Evolutionary conservation across 345 rosid genomes (phyloP).

Genomic region (Heritiera littoralis): DNA sequence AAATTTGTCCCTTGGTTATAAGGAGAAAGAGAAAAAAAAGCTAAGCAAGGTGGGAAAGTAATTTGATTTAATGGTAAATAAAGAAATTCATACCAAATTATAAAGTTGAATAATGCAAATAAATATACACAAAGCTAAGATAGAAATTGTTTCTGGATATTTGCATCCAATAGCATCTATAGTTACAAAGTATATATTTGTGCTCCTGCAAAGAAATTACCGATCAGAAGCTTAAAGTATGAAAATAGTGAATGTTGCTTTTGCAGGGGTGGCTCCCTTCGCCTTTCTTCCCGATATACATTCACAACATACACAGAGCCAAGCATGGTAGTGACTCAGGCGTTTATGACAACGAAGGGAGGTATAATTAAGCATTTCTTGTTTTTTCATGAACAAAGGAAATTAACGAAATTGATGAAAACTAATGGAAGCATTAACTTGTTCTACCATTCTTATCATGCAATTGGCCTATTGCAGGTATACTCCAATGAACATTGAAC

Average conservation of each 20-base stretch:
- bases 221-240: background rate
- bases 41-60: too few species aligned
- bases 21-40: too few species aligned
- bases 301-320: conserved; percentile 69
- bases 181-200: background rate
- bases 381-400: background rate
- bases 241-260: background rate
- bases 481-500: conserved; percentile 57
- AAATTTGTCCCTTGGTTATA: too few species aligned
- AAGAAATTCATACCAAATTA: background rate
- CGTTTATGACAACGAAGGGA: conserved; percentile 75
- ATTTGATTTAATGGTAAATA: too few species aligned
- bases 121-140: background rate
- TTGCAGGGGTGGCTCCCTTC: conserved; percentile 81
- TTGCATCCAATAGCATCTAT: background rate
- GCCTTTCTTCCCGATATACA: conserved; percentile 67
- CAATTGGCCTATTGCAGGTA: conserved; percentile 38
- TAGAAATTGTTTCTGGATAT: background rate
- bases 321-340: conserved; percentile 78
- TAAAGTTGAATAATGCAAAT: background rate
- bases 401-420: background rate
- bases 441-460: background rate
- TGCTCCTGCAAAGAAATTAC: background rate
- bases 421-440: background rate
- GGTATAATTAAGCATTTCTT: conserved; percentile 31